Base-by-base conservation (phyloP, 495 filamentous ascomycete species). In the Aspergillus taichungensis region DNA sequence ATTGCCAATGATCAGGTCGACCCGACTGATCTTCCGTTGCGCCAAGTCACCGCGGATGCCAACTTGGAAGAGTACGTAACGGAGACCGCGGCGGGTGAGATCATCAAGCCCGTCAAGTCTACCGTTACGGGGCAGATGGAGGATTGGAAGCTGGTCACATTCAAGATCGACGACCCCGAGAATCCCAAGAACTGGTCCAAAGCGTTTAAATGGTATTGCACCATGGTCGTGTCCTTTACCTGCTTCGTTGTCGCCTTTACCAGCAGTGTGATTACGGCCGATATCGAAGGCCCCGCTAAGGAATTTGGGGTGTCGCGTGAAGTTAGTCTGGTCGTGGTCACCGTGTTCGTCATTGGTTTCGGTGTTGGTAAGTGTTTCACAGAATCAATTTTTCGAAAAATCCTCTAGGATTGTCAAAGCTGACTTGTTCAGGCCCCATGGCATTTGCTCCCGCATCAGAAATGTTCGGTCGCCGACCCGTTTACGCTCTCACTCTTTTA, bases 271-370 rank as follows among this genome's bases (percentile, higher is more conserved):
- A 50, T 80, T 71, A 90, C 86, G 0, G 72, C 87, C 9, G 84
- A 83, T 45, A 61, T 90, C 12, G 63, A 57, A 18, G 78, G 78
- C 6, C 77, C 85, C 1, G 57, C 70, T 14, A 51, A 77, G 11
- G 67, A 74, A 13, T 88, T 90, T 47, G 37, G 71, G 39, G 76
- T 87, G 46, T 78, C 77, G 37, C 58, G 74, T 6, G 83, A 87
- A 63, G 83, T 83, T 9, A 76, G 79, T 32, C 60, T 87, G 10
- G 60, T 91, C 1, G 72, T 67, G 33, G 77, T 91, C 34, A 82
- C 83, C 0, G 64, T 88, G 1, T 90, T 91, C 49, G 86, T 89
- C 12, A 67, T 90, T 47, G 86, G 86, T 12, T 89, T 89, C 54
- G 85, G 84, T 54, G 61, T 89, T 35, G 85, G 83, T 74, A 69